Base-by-base conservation (phyloP, 805 yeast species). In the Kluyveromyces siamensis region DNA sequence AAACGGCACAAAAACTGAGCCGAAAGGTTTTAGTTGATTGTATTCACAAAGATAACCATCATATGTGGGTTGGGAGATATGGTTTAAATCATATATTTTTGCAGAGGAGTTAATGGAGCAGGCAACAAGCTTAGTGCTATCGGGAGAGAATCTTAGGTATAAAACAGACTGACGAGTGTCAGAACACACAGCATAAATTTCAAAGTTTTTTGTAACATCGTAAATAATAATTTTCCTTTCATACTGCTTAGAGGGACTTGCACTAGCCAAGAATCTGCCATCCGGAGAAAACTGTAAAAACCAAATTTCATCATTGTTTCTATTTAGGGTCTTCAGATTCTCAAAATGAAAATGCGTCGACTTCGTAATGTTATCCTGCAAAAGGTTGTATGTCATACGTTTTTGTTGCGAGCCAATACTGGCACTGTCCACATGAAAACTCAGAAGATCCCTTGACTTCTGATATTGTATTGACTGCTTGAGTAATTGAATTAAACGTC, bases 301-400 rank as follows among this genome's bases (percentile, higher is more conserved):
- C 97, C 97, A 90, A 11, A 87, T 91, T 62, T 90, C 96, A 59
- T 83, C 80, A 1, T 68, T 63, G 58, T 86, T 93, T 41, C 72
- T 70, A 1, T 66, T 47, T 13, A 64, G 48, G 5, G 61, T 56
- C 19, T 53, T 55, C 13, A 48, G 54, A 19, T 61, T 58, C 1
- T 45, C 45, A 46, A 57, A 57, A n/a, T 51, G 47, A 33, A 55
- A 53, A 41, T 56, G 53, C 16, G 52, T 55, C 17, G 54, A 57
- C 19, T 49, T 54, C 21, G 56, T 37, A 47, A 52, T 48, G 46
- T 57, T 53, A 43, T 52, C 56, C 27, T 60, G 58, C 14, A 58
- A 46, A 27, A 58, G 40, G 41, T 58, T 56, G 40, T 53, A 57
- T 21, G 55, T 38, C 51, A 50, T 30, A 17, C 55, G 53, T 10